Conservation (phyloP, 495 filamentous ascomycete genomes). For the Penicillium pancosmium region DNA sequence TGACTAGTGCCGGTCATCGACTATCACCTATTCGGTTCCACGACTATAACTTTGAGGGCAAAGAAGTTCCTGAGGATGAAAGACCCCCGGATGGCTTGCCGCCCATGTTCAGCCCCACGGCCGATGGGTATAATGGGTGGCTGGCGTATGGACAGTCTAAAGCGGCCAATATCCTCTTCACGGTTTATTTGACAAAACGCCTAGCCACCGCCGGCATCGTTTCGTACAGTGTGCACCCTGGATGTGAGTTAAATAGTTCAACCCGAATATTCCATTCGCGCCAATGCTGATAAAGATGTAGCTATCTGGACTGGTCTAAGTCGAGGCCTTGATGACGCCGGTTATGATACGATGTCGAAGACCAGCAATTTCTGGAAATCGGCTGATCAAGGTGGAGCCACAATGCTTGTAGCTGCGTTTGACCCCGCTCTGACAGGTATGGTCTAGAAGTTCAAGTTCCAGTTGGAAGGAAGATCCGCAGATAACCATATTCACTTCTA, state of each 20-base stretch:
- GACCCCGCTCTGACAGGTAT: constrained; percentile 51
- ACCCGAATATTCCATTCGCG: neutral
- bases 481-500: constrained; percentile 7
- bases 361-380: constrained; percentile 42
- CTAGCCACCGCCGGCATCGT: constrained; percentile 20
- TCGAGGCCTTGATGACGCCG: constrained; percentile 23
- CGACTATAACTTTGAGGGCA: constrained; percentile 21
- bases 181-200: constrained; percentile 25
- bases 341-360: constrained; percentile 19
- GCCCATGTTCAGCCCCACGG: constrained; percentile 17
- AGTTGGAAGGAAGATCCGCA: neutral
- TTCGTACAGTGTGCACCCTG: constrained; percentile 30
- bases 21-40: constrained; percentile 37
- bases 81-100: constrained; percentile 17
- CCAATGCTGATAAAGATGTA: neutral
- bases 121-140: constrained; percentile 32
- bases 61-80: constrained; percentile 20
- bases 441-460: neutral
- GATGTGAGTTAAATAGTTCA: constrained; percentile 18
- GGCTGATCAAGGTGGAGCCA: constrained; percentile 54
- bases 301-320: constrained; percentile 26
- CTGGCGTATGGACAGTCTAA: constrained; percentile 65
- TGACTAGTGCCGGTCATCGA: constrained; percentile 45
- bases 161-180: constrained; percentile 64
- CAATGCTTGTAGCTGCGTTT: constrained; percentile 57